Base-by-base conservation (phyloP, 306 rosid species). In the Cucurbita maxima region DNA sequence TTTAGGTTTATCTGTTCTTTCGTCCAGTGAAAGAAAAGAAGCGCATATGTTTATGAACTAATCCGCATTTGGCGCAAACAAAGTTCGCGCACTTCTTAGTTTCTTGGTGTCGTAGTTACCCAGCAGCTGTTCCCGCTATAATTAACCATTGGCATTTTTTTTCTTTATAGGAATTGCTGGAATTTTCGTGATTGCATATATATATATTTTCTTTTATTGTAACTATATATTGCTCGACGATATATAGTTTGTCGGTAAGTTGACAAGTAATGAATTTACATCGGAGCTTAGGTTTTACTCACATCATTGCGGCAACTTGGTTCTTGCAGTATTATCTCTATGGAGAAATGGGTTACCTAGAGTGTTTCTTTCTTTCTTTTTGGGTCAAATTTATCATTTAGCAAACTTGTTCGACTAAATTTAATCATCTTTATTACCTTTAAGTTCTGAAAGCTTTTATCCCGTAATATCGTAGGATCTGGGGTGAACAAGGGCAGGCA, bases 401-500 rank as follows among this genome's bases (percentile, higher is more conserved):
- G 14, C 40, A 16, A 62, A 62, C 70, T 40, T 7, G 34, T 5
- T 62, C 50, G 13, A 38, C 30, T 62, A n/a, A 40, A 19, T 44
- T 44, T 45, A 67, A 67, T 44, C 72, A 44, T 44, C 55, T 45
- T 66, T 45, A 6, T 67, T 20, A 44, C n/a, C 10, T 67, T 67
- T 20, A 4, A 19, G 34, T 44, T 67, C 72, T 67, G 7, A 67
- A 69, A 48, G 61, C 15, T 52, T 71, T 13, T 53, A 36, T 34
- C 2, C 40, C 15, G 13, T 37, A 47, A 53, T 34, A 53, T 14
- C 36, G 75, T 54, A 73, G 76, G 41, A 73, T 54, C 4, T 73
- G 76, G 76, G 76, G 66, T 4, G 63, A 73, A 19, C 76, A 73
- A 57, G 76, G 76, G 53, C 76, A 56, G 64, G 38, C 66, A 41